phyloP scores from a whole-genome alignment of 2,329 filamentous ascomycete species.

The Aspergillus sclerotialis region DNA sequence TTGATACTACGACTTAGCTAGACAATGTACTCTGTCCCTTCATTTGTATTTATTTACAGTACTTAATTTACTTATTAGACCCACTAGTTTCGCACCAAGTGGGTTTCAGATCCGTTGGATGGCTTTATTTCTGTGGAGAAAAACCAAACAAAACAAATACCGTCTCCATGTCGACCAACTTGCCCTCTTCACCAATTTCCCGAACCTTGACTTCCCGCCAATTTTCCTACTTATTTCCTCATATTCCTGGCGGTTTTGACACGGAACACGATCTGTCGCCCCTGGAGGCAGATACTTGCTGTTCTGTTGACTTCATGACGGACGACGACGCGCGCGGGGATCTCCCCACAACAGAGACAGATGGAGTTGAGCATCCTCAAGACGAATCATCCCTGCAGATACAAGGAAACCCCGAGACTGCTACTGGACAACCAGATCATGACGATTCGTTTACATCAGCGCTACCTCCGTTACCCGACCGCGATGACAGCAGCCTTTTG shows the following conservation, averaged over 20 bases:
- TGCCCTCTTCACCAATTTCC: slow-evolving; percentile 7
- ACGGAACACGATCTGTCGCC: slow-evolving; percentile 23
- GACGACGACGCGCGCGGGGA: slow-evolving; percentile 20
- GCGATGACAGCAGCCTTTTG: slow-evolving; percentile 27
- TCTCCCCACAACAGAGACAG: slow-evolving; percentile 11
- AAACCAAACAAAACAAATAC: slow-evolving; percentile 7
- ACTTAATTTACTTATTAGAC: too few relatives aligned
- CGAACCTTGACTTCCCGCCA: slow-evolving; percentile 9
- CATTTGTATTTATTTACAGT: too few relatives aligned
- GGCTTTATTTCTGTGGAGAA: too few relatives aligned
- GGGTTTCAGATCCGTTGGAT: too few relatives aligned
- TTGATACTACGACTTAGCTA: too few relatives aligned
- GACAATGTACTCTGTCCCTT: too few relatives aligned
- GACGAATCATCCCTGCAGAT: slow-evolving; percentile 5
- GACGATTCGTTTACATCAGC: slow-evolving; percentile 20
- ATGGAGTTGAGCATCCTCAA: slow-evolving; percentile 9
- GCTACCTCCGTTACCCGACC: slow-evolving; percentile 26
- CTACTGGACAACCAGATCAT: slow-evolving; percentile 8
- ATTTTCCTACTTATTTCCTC: too few relatives aligned
- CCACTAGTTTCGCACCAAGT: too few relatives aligned
- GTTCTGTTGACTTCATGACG: slow-evolving; percentile 23
- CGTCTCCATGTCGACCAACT: slow-evolving; percentile 27
- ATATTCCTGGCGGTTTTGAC: slow-evolving; percentile 27
- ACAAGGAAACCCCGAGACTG: not conserved
- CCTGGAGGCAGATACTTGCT: slow-evolving; percentile 22